These are phyloP conservation scores for Suhomyces maxii DNA, from an alignment of 1,139 yeast species.

Conservation along the genomic window DNA sequence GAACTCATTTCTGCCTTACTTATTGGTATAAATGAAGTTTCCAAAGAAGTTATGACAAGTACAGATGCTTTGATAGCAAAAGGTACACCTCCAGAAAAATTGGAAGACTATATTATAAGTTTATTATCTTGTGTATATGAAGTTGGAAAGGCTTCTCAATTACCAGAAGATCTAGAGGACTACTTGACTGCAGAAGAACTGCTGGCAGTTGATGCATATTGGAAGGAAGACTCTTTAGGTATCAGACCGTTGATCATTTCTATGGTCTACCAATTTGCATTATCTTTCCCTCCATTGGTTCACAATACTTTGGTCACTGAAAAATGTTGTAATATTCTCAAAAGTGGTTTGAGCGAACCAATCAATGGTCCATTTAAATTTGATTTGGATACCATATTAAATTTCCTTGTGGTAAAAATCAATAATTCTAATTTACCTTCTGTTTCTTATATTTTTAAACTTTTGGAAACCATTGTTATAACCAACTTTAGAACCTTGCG, in stretches of 20 bases:
- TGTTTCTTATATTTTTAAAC: conserved; percentile 39
- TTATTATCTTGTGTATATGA: conserved; percentile 63
- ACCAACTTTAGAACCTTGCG: conserved; percentile 30
- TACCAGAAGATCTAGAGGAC: conserved; percentile 57
- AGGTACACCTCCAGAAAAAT: conserved; percentile 14
- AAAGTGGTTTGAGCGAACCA: conserved; percentile 54
- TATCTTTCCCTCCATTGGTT: conserved; percentile 34
- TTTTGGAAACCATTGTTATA: conserved; percentile 43
- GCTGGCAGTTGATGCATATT: conserved; percentile 27
- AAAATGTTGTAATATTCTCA: conserved; percentile 56
- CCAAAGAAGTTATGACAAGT: conserved; percentile 16
- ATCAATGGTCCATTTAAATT: conserved; percentile 63
- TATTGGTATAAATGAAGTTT: conserved; percentile 21
- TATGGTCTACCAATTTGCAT: conserved; percentile 44
- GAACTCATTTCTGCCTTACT: conserved; percentile 23
- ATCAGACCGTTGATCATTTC: conserved; percentile 42
- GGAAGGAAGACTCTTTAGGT: conserved; percentile 41
- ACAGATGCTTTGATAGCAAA: conserved; percentile 1
- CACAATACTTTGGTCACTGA: conserved; percentile 50
- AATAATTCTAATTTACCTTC: conserved; percentile 29
- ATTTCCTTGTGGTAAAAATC: conserved; percentile 46
- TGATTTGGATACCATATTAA: conserved; percentile 39
- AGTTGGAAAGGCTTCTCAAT: conserved; percentile 64
- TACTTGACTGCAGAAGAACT: conserved; percentile 31
- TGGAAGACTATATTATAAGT: conserved; percentile 49